phyloP scores from a whole-genome alignment of 169 alveolate species.

The Plasmodium relictum region DNA sequence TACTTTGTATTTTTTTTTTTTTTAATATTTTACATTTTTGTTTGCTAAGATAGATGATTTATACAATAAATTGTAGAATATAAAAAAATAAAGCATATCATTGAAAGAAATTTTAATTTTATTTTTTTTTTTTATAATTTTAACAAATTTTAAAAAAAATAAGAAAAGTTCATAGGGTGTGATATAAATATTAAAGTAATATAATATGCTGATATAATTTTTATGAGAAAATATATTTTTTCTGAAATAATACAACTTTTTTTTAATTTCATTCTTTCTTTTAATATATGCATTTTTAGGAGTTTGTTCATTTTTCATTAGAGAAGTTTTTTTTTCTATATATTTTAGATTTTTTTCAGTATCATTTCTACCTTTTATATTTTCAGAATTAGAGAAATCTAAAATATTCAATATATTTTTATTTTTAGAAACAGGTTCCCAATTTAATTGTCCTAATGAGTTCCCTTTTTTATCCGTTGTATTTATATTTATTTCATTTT shows the following conservation, averaged over 20 bases:
- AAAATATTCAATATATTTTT: background rate
- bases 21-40: no score
- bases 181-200: slow-evolving; percentile 31
- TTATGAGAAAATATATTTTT: slow-evolving; percentile 21
- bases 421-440: background rate
- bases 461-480: background rate
- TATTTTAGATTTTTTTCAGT: slow-evolving; percentile 11
- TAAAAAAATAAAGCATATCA: slow-evolving; percentile 44
- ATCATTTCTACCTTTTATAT: slow-evolving; percentile 25
- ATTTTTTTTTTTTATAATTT: slow-evolving; percentile 18
- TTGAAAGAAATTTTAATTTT: slow-evolving; percentile 34
- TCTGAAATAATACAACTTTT: slow-evolving; percentile 1
- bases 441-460: background rate
- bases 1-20: background rate
- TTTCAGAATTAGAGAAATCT: no score
- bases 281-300: slow-evolving; percentile 16
- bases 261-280: slow-evolving; percentile 20
- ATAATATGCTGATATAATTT: slow-evolving; percentile 57
- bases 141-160: slow-evolving; percentile 66
- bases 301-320: background rate
- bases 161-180: slow-evolving; percentile 54
- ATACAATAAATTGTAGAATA: slow-evolving; percentile 37
- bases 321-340: background rate
- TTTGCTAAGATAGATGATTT: slow-evolving; percentile 29
- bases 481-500: no score